Evolutionary conservation across 805 yeast genomes (phyloP).

Genomic region (Yamadazyma insecticola): DNA sequence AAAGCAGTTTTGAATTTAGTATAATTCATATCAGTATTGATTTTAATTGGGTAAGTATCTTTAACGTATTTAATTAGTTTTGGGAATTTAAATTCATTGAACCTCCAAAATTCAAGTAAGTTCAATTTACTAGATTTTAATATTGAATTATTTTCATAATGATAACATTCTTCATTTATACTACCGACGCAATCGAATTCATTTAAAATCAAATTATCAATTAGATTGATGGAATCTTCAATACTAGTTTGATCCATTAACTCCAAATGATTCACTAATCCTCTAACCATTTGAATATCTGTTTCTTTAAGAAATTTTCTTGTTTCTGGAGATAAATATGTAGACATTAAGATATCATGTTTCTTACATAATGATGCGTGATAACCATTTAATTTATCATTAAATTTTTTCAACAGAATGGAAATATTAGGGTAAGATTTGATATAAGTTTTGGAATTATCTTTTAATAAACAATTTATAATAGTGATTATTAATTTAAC

Average conservation of each 20-base stretch:
- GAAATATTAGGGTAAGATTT: too few species aligned
- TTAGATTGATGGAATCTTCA: constrained; percentile 8
- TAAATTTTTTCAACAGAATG: constrained; percentile 9
- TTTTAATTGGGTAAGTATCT: constrained; percentile 14
- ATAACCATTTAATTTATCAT: constrained; percentile 4
- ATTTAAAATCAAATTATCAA: constrained; percentile 16
- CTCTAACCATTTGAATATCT: constrained; percentile 7
- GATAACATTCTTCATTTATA: constrained; percentile 19
- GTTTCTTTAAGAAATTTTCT: constrained; percentile 7
- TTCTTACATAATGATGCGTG: constrained; percentile 6
- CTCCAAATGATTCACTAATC: constrained; percentile 1
- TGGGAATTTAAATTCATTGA: constrained; percentile 12
- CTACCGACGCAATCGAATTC: constrained; percentile 24
- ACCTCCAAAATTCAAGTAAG: constrained; percentile 16
- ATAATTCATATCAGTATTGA: constrained; percentile 13
- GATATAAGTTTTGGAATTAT: too few species aligned
- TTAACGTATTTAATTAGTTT: constrained; percentile 12
- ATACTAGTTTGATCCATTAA: not conserved
- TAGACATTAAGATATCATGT: constrained; percentile 5
- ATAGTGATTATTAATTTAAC: too few species aligned
- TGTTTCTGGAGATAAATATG: constrained; percentile 9
- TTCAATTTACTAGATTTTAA: constrained; percentile 11
- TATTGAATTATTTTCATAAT: constrained; percentile 23
- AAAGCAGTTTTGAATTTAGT: constrained; percentile 10
- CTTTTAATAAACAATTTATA: too few species aligned